Percentiles rank a stretch among this genome's conserved stretches.
These are phyloP conservation scores for Poterioochromonas sp. DNA, from an alignment of 352 stramenopile species.

Conservation along the genomic window DNA sequence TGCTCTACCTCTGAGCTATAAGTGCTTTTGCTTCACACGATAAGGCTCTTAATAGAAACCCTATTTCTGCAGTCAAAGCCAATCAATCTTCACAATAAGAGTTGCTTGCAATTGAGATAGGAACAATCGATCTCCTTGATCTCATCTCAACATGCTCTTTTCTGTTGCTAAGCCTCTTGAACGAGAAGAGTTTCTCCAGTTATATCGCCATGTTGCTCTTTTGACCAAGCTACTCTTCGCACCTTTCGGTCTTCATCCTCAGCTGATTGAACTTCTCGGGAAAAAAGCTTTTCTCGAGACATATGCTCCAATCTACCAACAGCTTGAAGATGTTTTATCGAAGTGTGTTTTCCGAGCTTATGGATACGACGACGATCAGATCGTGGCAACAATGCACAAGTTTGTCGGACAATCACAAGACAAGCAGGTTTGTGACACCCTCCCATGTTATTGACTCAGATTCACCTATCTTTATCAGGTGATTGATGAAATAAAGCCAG, in stretches of 20 bases:
- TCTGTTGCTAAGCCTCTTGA: too few species aligned
- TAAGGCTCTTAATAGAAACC: too few species aligned
- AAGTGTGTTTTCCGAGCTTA: not conserved
- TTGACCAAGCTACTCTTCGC: not conserved
- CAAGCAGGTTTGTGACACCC: too few species aligned
- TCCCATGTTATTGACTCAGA: too few species aligned
- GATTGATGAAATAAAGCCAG: not conserved
- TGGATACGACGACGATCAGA: not conserved
- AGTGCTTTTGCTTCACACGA: not conserved
- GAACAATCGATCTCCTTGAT: too few species aligned
- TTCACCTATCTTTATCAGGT: too few species aligned
- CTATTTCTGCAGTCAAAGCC: too few species aligned
- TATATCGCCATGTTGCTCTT: not conserved
- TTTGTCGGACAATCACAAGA: not conserved
- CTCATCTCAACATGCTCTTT: too few species aligned
- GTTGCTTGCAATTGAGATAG: too few species aligned
- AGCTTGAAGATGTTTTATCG: not conserved
- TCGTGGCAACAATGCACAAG: not conserved
- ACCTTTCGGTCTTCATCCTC: not conserved
- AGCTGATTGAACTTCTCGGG: not conserved
- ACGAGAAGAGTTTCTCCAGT: not conserved
- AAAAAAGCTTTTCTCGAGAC: not conserved
- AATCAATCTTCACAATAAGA: too few species aligned
- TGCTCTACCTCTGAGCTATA: conserved; percentile 24
- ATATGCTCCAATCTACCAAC: not conserved